Evolutionary conservation across 148 eudicot species (phyloP), one percentile per base, ranked within the genome.

Genomic region (Silene uniflora): DNA sequence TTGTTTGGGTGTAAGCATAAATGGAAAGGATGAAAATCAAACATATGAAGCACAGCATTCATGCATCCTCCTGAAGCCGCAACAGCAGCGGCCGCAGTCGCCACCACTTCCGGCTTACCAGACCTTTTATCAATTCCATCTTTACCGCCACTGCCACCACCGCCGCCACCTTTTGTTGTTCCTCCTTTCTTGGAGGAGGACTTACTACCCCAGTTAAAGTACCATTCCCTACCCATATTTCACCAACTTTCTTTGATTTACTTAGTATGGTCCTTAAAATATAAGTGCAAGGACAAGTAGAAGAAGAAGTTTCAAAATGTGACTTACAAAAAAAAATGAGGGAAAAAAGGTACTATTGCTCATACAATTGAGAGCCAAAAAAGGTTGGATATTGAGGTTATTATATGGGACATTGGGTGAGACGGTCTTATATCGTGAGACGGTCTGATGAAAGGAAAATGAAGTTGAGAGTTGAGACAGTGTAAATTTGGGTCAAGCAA

Each of bases 211-310:
- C 91, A 89, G 44, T 71, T 73, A 56, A 81, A 72, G 75, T 87
- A 79, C 96, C 96, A 89, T 54, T 91, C 92, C 81, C 80, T 89
- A 3, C 91, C 93, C 96, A 91, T 89, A 16, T 42, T 59, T 17
- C n/a, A 7, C 21, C 8, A 32, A 32, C 4, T 32, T 32, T 32
- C 35, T 32, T 5, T 32, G 35, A 32, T 32, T 32, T 32, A 32
- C 58, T 16, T 39, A 39, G 44, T 39, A 39, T 39, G 44, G 44
- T 39, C 44, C 44, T 39, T 39, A 39, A 39, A 39, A 39, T 39
- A 39, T 39, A 24, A 39, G 35, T 32, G 35, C 35, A 32, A 32
- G 35, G 35, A 32, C 35, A 32, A 32, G 35, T 32, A 32, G 35
- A 32, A 4, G 35, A 1, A 32, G 35, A 1, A 32, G 35, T 64